phyloP scores from a whole-genome alignment of 2,329 filamentous ascomycete genomes.

The Gnomoniopsis smithogilvyi region DNA sequence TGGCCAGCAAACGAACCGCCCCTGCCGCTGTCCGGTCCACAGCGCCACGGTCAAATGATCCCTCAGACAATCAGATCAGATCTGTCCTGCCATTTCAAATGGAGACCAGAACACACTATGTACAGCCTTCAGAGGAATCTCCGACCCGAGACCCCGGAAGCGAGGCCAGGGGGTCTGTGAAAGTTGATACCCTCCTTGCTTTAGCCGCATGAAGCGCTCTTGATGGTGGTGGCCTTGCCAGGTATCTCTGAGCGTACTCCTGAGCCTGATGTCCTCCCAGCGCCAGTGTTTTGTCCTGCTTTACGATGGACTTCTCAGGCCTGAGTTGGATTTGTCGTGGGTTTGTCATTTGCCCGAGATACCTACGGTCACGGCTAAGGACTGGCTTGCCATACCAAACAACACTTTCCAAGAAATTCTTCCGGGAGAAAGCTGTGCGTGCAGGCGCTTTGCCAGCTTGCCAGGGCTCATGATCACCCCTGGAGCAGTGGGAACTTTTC shows the following conservation, averaged over 20 bases:
- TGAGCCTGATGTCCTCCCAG: background rate
- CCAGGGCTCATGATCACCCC: background rate
- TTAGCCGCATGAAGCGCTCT: background rate
- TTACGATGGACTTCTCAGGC: background rate
- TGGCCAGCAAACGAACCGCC: constrained; percentile 4
- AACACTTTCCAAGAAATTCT: background rate
- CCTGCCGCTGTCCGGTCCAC: constrained; percentile 4
- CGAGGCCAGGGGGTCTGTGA: constrained; percentile 7
- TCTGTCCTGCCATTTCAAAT: constrained; percentile 11
- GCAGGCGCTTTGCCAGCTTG: background rate
- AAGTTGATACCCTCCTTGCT: background rate
- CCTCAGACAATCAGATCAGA: constrained; percentile 7
- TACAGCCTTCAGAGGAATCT: background rate
- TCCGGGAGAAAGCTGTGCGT: background rate
- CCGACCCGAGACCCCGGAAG: constrained; percentile 5
- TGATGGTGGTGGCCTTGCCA: background rate
- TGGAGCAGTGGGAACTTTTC: background rate
- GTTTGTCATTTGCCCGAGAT: background rate
- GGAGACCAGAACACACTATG: background rate
- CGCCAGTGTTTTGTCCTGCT: too few relatives aligned
- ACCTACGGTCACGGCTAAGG: background rate
- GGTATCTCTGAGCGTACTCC: background rate
- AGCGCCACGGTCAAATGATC: background rate
- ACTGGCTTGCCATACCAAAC: background rate
- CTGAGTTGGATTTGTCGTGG: background rate